phyloP scores from a whole-genome alignment of 768 basidiomycete genomes.

The Rhodotorula kratochvilovae region DNA sequence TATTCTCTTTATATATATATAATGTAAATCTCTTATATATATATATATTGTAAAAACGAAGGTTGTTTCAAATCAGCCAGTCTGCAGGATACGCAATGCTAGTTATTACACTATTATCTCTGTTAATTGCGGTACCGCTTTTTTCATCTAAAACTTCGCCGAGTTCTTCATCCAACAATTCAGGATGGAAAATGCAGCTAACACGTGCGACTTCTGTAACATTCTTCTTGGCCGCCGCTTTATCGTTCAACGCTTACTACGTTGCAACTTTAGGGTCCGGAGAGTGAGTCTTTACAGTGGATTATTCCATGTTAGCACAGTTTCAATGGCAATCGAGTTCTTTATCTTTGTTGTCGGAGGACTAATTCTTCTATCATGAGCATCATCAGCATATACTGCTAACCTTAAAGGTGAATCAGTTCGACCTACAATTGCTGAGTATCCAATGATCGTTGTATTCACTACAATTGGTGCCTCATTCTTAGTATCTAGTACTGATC shows the following conservation, averaged over 20 bases:
- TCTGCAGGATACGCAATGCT: conserved; percentile 29
- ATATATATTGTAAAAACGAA: conserved; percentile 10
- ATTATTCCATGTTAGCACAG: conserved; percentile 39
- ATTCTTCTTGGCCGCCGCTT: conserved; percentile 30
- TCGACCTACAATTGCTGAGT: conserved; percentile 29
- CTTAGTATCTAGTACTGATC: conserved; percentile 41
- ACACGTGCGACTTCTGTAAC: conserved; percentile 38
- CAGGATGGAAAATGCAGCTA: conserved; percentile 23
- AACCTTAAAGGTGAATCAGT: conserved; percentile 23
- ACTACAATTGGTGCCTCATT: conserved; percentile 39
- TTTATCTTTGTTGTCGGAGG: conserved; percentile 36
- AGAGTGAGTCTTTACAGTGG: conserved; percentile 41
- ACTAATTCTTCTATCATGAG: conserved; percentile 39
- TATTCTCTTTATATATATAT: conserved; percentile 6
- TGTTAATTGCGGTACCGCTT: conserved; percentile 32
- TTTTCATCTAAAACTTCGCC: conserved; percentile 35
- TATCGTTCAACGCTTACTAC: conserved; percentile 25
- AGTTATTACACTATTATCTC: conserved; percentile 40
- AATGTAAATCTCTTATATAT: conserved; percentile 22
- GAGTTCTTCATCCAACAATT: conserved; percentile 26
- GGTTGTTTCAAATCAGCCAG: conserved; percentile 17
- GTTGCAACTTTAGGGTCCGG: conserved; percentile 39
- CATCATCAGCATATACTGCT: conserved; percentile 30
- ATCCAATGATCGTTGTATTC: conserved; percentile 37
- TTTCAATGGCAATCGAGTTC: conserved; percentile 38